Conservation (phyloP, 495 filamentous ascomycete genomes). For the Trichoderma reesei region DNA sequence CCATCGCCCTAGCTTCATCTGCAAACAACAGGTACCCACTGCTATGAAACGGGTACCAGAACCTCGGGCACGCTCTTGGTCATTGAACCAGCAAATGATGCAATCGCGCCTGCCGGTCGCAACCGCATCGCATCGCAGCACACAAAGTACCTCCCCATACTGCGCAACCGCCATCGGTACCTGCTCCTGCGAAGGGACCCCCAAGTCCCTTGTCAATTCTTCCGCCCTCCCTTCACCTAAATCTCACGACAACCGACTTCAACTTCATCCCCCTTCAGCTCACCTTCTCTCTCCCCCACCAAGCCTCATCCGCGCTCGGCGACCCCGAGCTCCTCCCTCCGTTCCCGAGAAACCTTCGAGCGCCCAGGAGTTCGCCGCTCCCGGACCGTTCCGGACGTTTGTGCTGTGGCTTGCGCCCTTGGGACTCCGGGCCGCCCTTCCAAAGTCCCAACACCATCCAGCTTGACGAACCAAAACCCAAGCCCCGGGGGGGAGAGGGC, state of each 20-base stretch:
- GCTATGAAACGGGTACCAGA: too few relatives aligned
- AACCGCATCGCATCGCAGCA: background rate
- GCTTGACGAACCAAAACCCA: too few relatives aligned
- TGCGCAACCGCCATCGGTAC: background rate
- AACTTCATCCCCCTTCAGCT: background rate
- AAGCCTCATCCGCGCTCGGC: background rate
- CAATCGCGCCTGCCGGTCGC: background rate
- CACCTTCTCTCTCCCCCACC: background rate
- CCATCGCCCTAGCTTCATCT: too few relatives aligned
- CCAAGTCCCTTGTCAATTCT: background rate
- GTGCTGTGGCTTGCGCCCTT: background rate
- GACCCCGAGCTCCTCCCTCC: background rate
- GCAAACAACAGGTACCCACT: background rate
- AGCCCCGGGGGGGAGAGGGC: too few relatives aligned
- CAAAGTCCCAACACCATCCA: too few relatives aligned
- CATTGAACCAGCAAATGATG: background rate
- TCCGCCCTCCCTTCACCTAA: background rate
- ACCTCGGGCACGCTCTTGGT: background rate
- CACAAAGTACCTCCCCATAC: background rate
- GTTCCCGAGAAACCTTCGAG: background rate
- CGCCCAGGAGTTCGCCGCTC: background rate
- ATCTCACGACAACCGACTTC: too few relatives aligned
- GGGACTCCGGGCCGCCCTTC: too few relatives aligned
- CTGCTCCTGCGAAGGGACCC: background rate
- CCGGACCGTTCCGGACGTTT: too few relatives aligned